Conservation (phyloP, 169 alveolate species). For the Perkinsus chesapeaki region DNA sequence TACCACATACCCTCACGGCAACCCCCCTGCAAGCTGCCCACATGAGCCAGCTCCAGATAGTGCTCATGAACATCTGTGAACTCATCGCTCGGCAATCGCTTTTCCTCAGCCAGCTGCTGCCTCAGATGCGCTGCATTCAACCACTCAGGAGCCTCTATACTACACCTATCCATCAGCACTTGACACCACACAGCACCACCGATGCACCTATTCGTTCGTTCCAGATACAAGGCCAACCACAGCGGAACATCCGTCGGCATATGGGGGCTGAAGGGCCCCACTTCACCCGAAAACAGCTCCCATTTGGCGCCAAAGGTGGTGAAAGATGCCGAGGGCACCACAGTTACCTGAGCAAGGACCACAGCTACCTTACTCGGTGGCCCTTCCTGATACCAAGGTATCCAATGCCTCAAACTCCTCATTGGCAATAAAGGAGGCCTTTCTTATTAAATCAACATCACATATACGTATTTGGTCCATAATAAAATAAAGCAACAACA, state of each 20-base stretch:
- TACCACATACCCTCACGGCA: background rate
- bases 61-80: background rate
- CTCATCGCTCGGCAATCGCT: background rate
- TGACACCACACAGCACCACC: background rate
- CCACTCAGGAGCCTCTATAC: background rate
- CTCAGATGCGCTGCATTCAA: background rate
- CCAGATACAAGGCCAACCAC: slow-evolving; percentile 17
- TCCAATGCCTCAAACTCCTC: background rate
- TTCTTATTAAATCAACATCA: background rate
- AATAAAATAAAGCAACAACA: background rate
- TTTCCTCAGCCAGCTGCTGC: background rate
- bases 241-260: slow-evolving; percentile 21
- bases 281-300: slow-evolving; percentile 12
- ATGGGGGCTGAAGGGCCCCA: slow-evolving; percentile 20
- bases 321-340: background rate
- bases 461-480: background rate
- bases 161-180: background rate
- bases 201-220: background rate
- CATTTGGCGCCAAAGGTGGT: background rate
- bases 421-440: background rate
- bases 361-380: background rate
- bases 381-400: background rate
- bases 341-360: background rate
- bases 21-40: background rate
- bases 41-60: background rate